Percentiles rank a stretch among this genome's conserved stretches.
Conservation (phyloP, 192 early-diverging fungal species). For the Backusella australiensis region DNA sequence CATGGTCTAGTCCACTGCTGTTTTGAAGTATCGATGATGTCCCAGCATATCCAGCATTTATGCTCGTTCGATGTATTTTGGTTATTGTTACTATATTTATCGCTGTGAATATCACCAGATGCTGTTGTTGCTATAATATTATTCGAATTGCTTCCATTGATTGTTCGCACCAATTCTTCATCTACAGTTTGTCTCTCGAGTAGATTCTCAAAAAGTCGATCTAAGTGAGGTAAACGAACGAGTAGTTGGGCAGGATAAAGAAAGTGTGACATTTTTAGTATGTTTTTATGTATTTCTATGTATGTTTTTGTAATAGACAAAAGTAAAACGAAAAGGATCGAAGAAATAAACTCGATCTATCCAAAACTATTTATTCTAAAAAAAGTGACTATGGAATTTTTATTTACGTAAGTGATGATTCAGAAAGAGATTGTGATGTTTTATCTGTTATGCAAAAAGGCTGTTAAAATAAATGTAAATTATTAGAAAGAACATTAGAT, state of each 20-base stretch:
- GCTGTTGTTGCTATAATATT: not conserved
- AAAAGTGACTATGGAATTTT: slow-evolving; percentile 1
- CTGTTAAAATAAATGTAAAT: not conserved
- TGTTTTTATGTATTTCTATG: not conserved
- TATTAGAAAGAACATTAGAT: no score
- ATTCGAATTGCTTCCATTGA: not conserved
- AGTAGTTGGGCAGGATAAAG: not conserved
- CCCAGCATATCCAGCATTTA: slow-evolving; percentile 76
- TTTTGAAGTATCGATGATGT: slow-evolving; percentile 57
- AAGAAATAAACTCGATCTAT: not conserved
- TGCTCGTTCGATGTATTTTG: slow-evolving; percentile 14
- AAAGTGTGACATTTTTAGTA: not conserved
- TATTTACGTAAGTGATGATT: not conserved
- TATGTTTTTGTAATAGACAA: not conserved
- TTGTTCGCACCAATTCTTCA: not conserved
- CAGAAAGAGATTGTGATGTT: not conserved
- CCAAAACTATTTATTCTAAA: not conserved
- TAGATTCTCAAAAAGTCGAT: not conserved
- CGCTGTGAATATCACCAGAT: not conserved
- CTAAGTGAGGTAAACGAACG: not conserved
- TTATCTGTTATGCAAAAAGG: not conserved
- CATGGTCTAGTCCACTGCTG: slow-evolving; percentile 72
- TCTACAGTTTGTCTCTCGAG: not conserved
- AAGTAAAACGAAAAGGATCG: not conserved
- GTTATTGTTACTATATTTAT: not conserved